Percentiles rank a stretch among this genome's conserved stretches.
Conservation (phyloP, 2,329 filamentous ascomycete species). For the Alternaria viburni region DNA sequence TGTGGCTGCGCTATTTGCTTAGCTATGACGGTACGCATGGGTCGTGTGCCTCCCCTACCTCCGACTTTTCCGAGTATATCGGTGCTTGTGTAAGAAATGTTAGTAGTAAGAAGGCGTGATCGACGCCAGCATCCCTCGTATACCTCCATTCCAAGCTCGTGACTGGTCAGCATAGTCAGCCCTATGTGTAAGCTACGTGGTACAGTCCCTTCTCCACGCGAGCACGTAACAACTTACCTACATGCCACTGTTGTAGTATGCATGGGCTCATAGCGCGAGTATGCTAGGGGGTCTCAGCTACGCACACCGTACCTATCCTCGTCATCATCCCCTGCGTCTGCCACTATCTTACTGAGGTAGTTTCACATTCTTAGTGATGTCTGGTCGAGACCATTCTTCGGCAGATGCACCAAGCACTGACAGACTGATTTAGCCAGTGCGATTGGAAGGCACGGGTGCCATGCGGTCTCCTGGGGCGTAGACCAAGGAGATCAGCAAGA, state of each 20-base stretch:
- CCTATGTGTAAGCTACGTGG: conserved; percentile 1
- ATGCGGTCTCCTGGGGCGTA: not conserved
- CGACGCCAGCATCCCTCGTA: conserved; percentile 5
- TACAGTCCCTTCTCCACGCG: not conserved
- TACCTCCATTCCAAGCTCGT: not conserved
- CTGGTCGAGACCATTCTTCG: conserved; percentile 2
- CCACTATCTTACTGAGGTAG: not conserved
- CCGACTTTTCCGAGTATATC: not conserved
- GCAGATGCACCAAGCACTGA: not conserved
- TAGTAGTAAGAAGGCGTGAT: conserved; percentile 3
- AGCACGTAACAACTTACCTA: not conserved
- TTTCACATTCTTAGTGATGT: not conserved
- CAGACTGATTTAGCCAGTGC: not conserved
- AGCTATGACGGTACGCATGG: not conserved
- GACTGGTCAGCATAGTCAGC: conserved; percentile 10
- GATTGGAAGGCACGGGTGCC: not conserved
- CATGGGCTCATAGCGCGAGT: not conserved
- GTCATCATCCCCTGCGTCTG: not conserved
- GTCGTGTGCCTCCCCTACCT: not conserved
- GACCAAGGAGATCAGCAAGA: not conserved
- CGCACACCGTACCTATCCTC: conserved; percentile 1
- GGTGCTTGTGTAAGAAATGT: not conserved
- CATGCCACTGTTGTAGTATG: not conserved
- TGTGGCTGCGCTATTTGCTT: not conserved
- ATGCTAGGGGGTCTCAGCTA: conserved; percentile 3